phyloP scores from a whole-genome alignment of 371 early-diverging fungal species.

The Paramicrosporidium saccamoebae region DNA sequence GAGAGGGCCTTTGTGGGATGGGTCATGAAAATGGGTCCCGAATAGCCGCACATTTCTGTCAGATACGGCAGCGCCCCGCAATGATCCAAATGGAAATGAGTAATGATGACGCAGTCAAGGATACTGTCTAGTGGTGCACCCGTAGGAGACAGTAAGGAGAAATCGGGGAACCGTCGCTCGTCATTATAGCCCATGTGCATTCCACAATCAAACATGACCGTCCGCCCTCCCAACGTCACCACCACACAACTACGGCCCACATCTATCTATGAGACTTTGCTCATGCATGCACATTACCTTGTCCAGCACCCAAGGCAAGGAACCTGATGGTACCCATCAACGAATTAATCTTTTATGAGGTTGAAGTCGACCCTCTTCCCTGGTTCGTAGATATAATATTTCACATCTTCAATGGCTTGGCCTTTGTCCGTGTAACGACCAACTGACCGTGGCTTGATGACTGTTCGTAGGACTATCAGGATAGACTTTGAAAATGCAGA shows the following conservation, averaged over 20 bases:
- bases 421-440: too few species aligned
- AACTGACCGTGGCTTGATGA: too few species aligned
- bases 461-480: too few species aligned
- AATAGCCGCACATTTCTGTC: conserved; percentile 74
- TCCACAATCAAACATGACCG: conserved; percentile 92
- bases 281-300: too few species aligned
- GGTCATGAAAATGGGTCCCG: conserved; percentile 86
- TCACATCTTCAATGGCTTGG: too few species aligned
- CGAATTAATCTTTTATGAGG: too few species aligned
- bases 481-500: too few species aligned
- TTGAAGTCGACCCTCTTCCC: too few species aligned
- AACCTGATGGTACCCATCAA: conserved; percentile 8
- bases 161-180: conserved; percentile 86
- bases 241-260: conserved; percentile 79
- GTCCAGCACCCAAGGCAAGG: conserved; percentile 18
- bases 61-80: conserved; percentile 85
- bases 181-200: conserved; percentile 96
- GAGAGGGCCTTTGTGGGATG: conserved; percentile 80
- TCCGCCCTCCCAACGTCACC: conserved; percentile 48
- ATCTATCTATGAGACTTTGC: too few species aligned
- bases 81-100: conserved; percentile 91
- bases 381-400: too few species aligned
- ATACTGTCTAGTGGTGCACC: conserved; percentile 42
- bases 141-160: conserved; percentile 18
- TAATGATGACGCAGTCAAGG: conserved; percentile 68